Evolutionary conservation across 495 filamentous ascomycete species (phyloP).

Genomic region (Parathielavia appendiculata): DNA sequence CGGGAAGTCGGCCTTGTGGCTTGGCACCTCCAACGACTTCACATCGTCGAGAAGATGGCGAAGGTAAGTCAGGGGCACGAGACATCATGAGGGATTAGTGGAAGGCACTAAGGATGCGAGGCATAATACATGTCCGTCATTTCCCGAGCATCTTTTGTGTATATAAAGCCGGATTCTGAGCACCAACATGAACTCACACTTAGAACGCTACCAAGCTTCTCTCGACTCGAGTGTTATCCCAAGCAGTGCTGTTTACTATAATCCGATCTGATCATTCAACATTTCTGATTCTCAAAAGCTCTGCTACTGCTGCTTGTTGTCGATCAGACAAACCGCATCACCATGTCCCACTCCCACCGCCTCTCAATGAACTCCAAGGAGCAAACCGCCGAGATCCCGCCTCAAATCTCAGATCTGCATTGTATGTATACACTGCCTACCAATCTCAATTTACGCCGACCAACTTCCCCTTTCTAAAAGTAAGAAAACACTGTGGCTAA

Average conservation of each 20-base stretch:
- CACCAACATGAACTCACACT: not conserved
- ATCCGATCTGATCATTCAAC: not conserved
- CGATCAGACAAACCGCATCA: constrained; percentile 1
- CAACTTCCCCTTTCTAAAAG: not conserved
- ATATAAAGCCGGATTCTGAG: not conserved
- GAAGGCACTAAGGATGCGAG: not conserved
- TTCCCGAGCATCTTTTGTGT: not conserved
- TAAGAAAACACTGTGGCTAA: not conserved
- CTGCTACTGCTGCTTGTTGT: not conserved
- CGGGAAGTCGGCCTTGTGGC: too few relatives aligned
- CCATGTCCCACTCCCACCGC: constrained; percentile 21
- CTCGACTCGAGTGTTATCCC: not conserved
- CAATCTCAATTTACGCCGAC: not conserved
- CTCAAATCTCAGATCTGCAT: constrained; percentile 38
- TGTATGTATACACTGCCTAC: constrained; percentile 18
- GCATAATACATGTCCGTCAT: not conserved
- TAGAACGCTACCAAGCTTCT: not conserved
- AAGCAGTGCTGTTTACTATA: too few relatives aligned
- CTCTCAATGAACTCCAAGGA: constrained; percentile 16
- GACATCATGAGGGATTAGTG: not conserved
- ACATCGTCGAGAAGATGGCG: too few relatives aligned
- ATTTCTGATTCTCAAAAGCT: not conserved
- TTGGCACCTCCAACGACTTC: too few relatives aligned
- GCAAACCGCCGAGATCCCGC: constrained; percentile 29
- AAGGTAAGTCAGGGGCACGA: not conserved